Evolutionary conservation across 306 rosid species (phyloP).

Genomic region (Acacia melanoxylon): DNA sequence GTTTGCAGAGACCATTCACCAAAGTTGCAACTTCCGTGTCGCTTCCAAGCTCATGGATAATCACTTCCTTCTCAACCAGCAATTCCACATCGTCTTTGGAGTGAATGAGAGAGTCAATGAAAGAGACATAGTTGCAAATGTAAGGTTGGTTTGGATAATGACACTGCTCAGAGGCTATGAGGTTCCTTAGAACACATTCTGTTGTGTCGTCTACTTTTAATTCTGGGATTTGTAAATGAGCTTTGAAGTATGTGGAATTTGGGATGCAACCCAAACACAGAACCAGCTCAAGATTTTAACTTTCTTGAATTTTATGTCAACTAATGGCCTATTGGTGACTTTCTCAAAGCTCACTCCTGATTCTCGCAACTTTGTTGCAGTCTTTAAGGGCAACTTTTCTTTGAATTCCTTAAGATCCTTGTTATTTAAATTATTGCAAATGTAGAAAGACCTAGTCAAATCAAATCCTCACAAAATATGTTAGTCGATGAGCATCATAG

Average conservation of each 20-base stretch:
- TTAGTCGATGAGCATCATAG: neutral
- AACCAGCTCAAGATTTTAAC: neutral
- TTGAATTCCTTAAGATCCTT: neutral
- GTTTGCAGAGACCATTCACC: neutral
- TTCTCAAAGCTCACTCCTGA: slow-evolving; percentile 1
- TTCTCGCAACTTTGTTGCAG: neutral
- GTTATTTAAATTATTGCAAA: too few species aligned
- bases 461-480: neutral
- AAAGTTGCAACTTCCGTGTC: neutral
- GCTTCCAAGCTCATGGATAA: neutral
- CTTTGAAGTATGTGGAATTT: neutral
- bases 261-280: neutral
- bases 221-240: neutral
- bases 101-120: neutral
- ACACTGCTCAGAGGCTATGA: neutral
- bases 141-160: neutral
- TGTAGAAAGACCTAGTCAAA: slow-evolving; percentile 36
- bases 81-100: neutral
- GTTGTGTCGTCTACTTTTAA: neutral
- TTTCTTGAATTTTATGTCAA: neutral
- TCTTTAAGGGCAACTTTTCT: neutral
- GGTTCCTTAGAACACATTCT: neutral
- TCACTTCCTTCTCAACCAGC: neutral
- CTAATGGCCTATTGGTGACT: neutral
- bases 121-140: neutral